phyloP scores from a whole-genome alignment of 1,284 basidiomycete genomes.

The Chalciporus sp. region DNA sequence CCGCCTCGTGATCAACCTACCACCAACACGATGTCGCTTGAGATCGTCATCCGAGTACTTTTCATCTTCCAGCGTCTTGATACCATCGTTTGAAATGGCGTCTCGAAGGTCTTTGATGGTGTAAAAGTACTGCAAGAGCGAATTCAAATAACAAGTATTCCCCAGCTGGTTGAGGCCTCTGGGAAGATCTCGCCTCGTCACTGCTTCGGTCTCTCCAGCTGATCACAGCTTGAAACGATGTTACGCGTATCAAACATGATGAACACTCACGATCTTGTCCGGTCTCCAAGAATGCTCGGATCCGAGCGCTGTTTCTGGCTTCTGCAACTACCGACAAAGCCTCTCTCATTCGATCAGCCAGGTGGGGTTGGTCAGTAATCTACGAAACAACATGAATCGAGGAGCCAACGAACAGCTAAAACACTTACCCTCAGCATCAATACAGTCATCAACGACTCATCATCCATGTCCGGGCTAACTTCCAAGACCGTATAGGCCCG shows the following conservation, averaged over 20 bases:
- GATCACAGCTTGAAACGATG: constrained; percentile 9
- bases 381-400: constrained; percentile 34
- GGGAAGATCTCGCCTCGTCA: constrained; percentile 68
- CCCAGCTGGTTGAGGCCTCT: constrained; percentile 90
- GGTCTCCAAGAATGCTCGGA: constrained; percentile 66
- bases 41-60: constrained; percentile 78
- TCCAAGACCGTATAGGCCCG: constrained; percentile 77
- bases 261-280: constrained; percentile 70
- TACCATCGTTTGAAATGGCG: constrained; percentile 61
- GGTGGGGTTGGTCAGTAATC: constrained; percentile 70
- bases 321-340: constrained; percentile 71
- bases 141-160: constrained; percentile 93
- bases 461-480: constrained; percentile 70
- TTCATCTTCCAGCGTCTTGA: constrained; percentile 62
- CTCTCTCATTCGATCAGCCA: constrained; percentile 65
- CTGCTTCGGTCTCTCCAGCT: constrained; percentile 64
- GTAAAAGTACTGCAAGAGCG: constrained; percentile 81
- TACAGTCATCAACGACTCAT: constrained; percentile 74
- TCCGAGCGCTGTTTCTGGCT: constrained; percentile 68
- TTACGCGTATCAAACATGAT: neutral
- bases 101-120: constrained; percentile 89
- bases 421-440: constrained; percentile 70
- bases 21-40: constrained; percentile 83
- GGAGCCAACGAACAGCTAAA: constrained; percentile 3
- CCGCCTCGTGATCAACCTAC: constrained; percentile 75